Conservation (phyloP, 1,284 basidiomycete genomes). For the Cryptococcus sp. region DNA sequence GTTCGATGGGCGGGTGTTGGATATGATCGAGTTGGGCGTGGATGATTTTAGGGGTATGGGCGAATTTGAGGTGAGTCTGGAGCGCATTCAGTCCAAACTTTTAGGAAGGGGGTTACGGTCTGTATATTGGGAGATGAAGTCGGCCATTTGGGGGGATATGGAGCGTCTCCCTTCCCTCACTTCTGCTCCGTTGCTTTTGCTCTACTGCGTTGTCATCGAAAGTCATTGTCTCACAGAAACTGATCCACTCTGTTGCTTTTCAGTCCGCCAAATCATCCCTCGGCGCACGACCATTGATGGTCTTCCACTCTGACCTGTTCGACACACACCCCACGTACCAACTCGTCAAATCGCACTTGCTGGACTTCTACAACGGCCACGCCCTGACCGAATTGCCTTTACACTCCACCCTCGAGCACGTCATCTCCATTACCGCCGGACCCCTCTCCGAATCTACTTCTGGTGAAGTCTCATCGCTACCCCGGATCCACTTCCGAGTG, state of each 20-base stretch:
- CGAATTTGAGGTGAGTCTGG: conserved; percentile 71
- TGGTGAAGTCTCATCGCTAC: conserved; percentile 59
- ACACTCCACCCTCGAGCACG: conserved; percentile 82
- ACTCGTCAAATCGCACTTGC: conserved; percentile 89
- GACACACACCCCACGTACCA: conserved; percentile 85
- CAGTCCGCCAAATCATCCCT: conserved; percentile 84
- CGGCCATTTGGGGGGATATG: not conserved
- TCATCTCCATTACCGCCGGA: conserved; percentile 81
- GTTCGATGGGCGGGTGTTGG: conserved; percentile 84
- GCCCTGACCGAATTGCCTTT: conserved; percentile 75
- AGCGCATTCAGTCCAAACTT: not conserved
- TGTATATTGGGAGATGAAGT: not conserved
- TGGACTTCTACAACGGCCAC: conserved; percentile 86
- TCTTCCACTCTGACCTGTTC: conserved; percentile 92
- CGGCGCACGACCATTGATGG: conserved; percentile 90
- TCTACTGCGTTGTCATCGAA: too few species aligned
- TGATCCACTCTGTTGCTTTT: not conserved
- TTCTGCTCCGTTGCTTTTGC: too few species aligned
- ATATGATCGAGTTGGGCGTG: conserved; percentile 93
- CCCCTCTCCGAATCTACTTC: conserved; percentile 59
- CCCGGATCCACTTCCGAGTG: conserved; percentile 82
- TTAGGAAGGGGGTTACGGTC: not conserved
- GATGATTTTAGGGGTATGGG: conserved; percentile 76
- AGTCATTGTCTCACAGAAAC: too few species aligned
- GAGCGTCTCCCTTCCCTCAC: not conserved